Percentiles rank a stretch among this genome's conserved stretches.
phyloP scores from a whole-genome alignment of 352 stramenopile species.

The Phytophthora syringae region DNA sequence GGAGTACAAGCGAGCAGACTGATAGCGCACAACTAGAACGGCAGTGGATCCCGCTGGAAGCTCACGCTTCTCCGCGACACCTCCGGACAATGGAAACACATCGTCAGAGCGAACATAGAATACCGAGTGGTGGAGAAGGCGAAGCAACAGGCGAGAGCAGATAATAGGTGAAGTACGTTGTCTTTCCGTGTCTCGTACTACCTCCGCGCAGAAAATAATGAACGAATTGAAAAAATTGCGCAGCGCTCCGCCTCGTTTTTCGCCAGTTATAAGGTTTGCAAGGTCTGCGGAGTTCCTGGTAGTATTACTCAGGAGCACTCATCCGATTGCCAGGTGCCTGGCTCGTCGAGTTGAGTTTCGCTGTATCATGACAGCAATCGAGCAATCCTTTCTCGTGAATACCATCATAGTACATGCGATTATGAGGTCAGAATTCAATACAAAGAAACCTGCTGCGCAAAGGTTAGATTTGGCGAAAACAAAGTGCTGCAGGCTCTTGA shows the following conservation, averaged over 20 bases:
- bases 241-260: no score
- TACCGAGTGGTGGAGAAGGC: neutral
- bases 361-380: neutral
- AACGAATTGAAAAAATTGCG: no score
- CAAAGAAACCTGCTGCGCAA: neutral
- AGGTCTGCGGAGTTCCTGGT: no score
- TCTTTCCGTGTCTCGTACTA: neutral
- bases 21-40: neutral
- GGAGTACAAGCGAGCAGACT: constrained; percentile 8
- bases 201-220: no score
- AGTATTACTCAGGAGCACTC: no score
- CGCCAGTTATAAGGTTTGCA: no score
- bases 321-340: neutral
- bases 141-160: neutral
- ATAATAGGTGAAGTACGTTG: constrained; percentile 8
- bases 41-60: neutral
- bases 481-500: constrained; percentile 12
- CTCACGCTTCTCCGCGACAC: neutral
- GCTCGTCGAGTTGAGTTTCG: no score
- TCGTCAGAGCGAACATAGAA: neutral
- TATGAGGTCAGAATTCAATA: neutral
- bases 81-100: neutral
- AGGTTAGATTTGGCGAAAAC: constrained; percentile 4
- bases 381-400: neutral
- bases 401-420: neutral